Percentiles rank a stretch among this genome's conserved stretches.
phyloP scores from a whole-genome alignment of 257 asterid species.

The Handroanthus guayacan region DNA sequence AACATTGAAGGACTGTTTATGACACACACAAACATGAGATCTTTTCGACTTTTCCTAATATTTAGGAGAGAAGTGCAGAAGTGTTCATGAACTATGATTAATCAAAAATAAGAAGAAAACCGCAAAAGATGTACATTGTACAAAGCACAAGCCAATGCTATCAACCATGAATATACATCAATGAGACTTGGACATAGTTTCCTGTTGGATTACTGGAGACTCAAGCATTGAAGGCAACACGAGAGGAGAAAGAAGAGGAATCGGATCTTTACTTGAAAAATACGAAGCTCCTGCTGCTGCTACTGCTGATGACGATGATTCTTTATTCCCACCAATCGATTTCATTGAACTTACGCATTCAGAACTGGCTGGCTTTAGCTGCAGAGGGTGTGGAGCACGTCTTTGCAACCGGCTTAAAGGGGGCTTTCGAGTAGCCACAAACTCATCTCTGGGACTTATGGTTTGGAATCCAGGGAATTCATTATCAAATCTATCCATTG shows the following conservation, averaged over 20 bases:
- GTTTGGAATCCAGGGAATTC: conserved; percentile 46
- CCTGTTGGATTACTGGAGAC: conserved; percentile 39
- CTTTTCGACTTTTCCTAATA: background rate
- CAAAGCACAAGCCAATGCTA: background rate
- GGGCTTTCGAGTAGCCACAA: conserved; percentile 32
- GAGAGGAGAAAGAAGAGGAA: conserved; percentile 67
- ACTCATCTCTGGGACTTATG: conserved; percentile 22
- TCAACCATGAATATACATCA: conserved; percentile 27
- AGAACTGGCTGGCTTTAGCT: conserved; percentile 27
- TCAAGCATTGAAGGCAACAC: conserved; percentile 62
- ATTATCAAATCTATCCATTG: conserved; percentile 48
- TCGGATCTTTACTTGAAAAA: conserved; percentile 57
- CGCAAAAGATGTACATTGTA: conserved; percentile 5
- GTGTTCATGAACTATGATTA: background rate
- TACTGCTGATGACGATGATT: conserved; percentile 28
- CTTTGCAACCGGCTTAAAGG: conserved; percentile 43
- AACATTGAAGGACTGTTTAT: background rate
- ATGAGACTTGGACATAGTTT: conserved; percentile 35
- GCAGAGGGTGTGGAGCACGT: conserved; percentile 42
- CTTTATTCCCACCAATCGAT: conserved; percentile 23
- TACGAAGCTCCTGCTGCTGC: conserved; percentile 25
- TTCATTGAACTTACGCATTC: conserved; percentile 27
- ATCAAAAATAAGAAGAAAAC: conserved; percentile 2
- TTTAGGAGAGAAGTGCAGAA: background rate
- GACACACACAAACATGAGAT: background rate